Evolutionary conservation across 2,329 filamentous ascomycete species (phyloP), one percentile per base, ranked within the genome.

Genomic region (Phialemoniopsis sp.): DNA sequence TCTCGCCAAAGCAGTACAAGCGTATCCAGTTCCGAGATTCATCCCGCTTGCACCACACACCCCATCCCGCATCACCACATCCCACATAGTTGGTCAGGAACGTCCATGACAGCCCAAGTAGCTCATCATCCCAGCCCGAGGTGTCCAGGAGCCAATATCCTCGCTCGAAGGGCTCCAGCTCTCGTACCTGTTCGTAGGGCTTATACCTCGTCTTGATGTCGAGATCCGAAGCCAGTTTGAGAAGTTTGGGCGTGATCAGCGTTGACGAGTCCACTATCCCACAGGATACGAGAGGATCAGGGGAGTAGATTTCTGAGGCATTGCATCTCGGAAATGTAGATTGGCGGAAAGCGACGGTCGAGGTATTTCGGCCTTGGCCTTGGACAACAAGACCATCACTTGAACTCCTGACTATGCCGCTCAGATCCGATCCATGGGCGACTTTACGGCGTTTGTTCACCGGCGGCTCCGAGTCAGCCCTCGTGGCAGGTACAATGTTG

Each of bases 1-100:
- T 66, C 45, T 83, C 76, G 1, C 86, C 89, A 82, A 87, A 95
- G 53, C 87, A 87, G 55, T 86, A 93, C 2, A 91, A 58, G 28
- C 80, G 74, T 3, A 94, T 58, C 41, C 68, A 63, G 10, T 54
- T 29, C 34, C 43, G 59, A 48, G 65, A 72, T 4, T 50, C 55
- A 35, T 70, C 66, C 18, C 78, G 63, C 13, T 55, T 59, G 47
- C 77, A 80, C 65, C 76, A 80, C 2, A 85, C 70, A 4, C 81
- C 80, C 84, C 85, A 89, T 4, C 85, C 85, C 0, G 76, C 73
- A 16, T 68, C 63, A 1, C 80, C 80, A 18, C 66, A 67, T 6
- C 64, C 64, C 28, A 94, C 63, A 36, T 79, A 77, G 13, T 80
- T 72, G 6, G 66, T 66, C 17, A 89, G 62, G 37, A 75, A 81